These are phyloP conservation scores for Yarrowia sp. DNA, from an alignment of 805 yeast species.

Conservation along the genomic window DNA sequence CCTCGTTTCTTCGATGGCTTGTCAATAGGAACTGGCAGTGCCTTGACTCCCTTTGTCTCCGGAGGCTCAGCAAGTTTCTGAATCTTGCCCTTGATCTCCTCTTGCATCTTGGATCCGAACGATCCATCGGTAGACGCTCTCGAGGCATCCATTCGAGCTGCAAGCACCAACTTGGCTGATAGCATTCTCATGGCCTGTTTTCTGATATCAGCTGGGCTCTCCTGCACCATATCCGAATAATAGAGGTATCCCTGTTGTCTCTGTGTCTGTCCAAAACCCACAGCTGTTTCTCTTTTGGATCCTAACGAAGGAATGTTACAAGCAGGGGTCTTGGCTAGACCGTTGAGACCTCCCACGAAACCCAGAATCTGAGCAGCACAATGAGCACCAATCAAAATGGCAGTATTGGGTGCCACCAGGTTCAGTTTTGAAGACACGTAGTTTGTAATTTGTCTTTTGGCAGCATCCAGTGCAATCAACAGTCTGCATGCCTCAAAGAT, in stretches of 20 bases:
- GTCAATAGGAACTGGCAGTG: conserved; percentile 79
- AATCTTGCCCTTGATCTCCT: conserved; percentile 67
- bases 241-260: conserved; percentile 75
- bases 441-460: conserved; percentile 55
- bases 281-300: conserved; percentile 53
- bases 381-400: conserved; percentile 72
- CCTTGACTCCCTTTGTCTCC: conserved; percentile 62
- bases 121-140: conserved; percentile 55
- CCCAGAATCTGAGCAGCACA: conserved; percentile 77
- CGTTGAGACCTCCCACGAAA: conserved; percentile 69
- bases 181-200: conserved; percentile 78
- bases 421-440: conserved; percentile 66
- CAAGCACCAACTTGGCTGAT: conserved; percentile 78
- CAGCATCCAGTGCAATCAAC: conserved; percentile 55
- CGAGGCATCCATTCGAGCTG: conserved; percentile 80
- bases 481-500: conserved; percentile 58
- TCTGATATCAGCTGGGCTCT: conserved; percentile 63
- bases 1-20: conserved; percentile 82
- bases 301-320: conserved; percentile 87
- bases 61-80: conserved; percentile 83
- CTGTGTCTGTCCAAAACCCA: conserved; percentile 53
- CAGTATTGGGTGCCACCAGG: conserved; percentile 78
- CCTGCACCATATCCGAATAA: conserved; percentile 63
- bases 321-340: conserved; percentile 73
- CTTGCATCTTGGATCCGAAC: conserved; percentile 64